Conservation (phyloP, 495 filamentous ascomycete genomes). For the Penicillium pulvis region DNA sequence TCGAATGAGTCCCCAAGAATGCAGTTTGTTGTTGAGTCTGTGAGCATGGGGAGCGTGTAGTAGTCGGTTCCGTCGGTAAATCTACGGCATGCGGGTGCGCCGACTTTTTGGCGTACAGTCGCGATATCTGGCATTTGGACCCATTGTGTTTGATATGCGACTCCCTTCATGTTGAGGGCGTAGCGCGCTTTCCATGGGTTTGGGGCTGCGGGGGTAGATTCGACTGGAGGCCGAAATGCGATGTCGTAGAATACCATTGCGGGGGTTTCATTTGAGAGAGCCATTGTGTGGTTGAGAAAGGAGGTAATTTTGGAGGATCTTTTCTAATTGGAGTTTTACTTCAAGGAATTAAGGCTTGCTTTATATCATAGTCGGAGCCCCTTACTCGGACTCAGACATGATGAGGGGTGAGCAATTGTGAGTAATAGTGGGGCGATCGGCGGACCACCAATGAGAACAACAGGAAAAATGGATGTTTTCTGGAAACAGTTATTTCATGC, state of each 20-base stretch:
- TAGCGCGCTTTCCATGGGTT: slow-evolving; percentile 64
- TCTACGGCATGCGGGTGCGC: slow-evolving; percentile 49
- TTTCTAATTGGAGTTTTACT: neutral
- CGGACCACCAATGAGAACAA: neutral
- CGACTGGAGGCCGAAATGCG: slow-evolving; percentile 39
- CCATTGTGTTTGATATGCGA: slow-evolving; percentile 56
- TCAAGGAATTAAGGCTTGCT: neutral
- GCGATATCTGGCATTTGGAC: slow-evolving; percentile 51
- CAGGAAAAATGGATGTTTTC: neutral
- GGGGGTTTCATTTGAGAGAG: neutral
- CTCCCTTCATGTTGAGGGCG: slow-evolving; percentile 65
- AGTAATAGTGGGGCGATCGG: neutral
- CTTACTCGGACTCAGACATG: neutral
- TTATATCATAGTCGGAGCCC: neutral
- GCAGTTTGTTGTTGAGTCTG: slow-evolving; percentile 42
- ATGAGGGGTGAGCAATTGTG: slow-evolving; percentile 1
- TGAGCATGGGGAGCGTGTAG: slow-evolving; percentile 61
- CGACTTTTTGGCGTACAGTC: slow-evolving; percentile 45
- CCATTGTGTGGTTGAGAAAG: neutral
- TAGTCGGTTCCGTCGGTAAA: slow-evolving; percentile 59
- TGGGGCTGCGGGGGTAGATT: slow-evolving; percentile 36
- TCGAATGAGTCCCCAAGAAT: slow-evolving; percentile 64
- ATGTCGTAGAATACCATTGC: slow-evolving; percentile 61
- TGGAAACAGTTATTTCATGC: neutral
- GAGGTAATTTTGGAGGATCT: neutral